Percentiles rank a stretch among this genome's conserved stretches.
Evolutionary conservation across 345 rosid species (phyloP).

Genomic region (Noccaea bulbosa): DNA sequence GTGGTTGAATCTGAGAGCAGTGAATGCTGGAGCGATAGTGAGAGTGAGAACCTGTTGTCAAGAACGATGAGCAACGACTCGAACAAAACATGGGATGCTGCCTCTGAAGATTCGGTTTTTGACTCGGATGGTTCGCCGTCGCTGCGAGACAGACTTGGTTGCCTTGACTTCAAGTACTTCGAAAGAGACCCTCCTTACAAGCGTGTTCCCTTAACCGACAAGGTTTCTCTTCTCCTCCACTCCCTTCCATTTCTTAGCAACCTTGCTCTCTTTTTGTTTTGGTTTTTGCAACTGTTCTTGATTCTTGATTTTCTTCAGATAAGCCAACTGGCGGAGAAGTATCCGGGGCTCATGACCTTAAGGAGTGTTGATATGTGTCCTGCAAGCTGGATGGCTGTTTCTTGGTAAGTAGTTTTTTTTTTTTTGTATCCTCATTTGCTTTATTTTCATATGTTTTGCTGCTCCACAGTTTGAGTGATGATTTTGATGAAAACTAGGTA

Average conservation of each 20-base stretch:
- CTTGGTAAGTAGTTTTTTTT: constrained; percentile 55
- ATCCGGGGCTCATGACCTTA: constrained; percentile 60
- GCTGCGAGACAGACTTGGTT: constrained; percentile 61
- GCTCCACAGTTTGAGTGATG: neutral
- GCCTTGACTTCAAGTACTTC: constrained; percentile 56
- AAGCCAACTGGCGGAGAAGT: constrained; percentile 50
- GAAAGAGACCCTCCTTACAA: constrained; percentile 67
- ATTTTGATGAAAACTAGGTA: constrained; percentile 52
- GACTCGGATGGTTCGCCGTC: constrained; percentile 58
- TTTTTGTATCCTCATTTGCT: neutral
- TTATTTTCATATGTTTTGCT: no score
- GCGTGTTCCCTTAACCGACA: constrained; percentile 67
- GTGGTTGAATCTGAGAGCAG: constrained; percentile 58
- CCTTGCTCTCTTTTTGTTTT: neutral
- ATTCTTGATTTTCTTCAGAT: constrained; percentile 47
- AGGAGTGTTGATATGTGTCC: constrained; percentile 82
- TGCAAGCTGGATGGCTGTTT: constrained; percentile 94
- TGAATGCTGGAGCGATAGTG: constrained; percentile 68
- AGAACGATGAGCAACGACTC: constrained; percentile 55
- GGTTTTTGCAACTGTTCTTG: neutral
- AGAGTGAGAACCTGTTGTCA: constrained; percentile 63
- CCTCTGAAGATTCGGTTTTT: constrained; percentile 63
- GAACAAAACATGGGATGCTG: constrained; percentile 68
- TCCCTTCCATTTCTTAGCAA: constrained; percentile 7
- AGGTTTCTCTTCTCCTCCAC: constrained; percentile 49